Percentiles rank a stretch among this genome's conserved stretches.
These are phyloP conservation scores for Elaeagnus macrophylla DNA, from an alignment of 306 rosid genomes.

Conservation along the genomic window DNA sequence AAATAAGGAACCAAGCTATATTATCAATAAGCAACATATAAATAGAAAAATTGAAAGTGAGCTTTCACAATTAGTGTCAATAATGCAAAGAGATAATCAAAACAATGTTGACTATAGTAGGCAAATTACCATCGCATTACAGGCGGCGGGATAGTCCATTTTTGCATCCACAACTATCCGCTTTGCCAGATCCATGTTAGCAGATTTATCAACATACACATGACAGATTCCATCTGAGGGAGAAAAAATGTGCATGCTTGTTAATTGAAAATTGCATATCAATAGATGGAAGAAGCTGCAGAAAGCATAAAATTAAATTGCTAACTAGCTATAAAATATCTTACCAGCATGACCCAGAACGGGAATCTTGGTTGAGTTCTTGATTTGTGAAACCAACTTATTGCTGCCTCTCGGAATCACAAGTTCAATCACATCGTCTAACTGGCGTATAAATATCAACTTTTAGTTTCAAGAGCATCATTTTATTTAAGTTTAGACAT, in stretches of 20 bases:
- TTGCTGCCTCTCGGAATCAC: slow-evolving; percentile 99
- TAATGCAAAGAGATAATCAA: slow-evolving; percentile 3
- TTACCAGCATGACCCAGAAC: slow-evolving; percentile 99
- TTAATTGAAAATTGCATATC: slow-evolving; percentile 12
- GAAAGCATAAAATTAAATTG: neutral
- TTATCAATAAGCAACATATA: slow-evolving; percentile 2
- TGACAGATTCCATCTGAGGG: slow-evolving; percentile 94
- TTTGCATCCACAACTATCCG: slow-evolving; percentile 80
- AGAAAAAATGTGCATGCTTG: slow-evolving; percentile 12
- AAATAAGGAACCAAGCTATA: neutral
- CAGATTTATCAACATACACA: slow-evolving; percentile 87
- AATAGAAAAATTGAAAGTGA: neutral
- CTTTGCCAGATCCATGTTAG: slow-evolving; percentile 72
- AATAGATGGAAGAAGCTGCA: slow-evolving; percentile 14
- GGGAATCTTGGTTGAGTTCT: slow-evolving; percentile 89
- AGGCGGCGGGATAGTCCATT: slow-evolving; percentile 92
- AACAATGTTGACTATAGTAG: neutral
- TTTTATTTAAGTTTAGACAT: slow-evolving; percentile 16
- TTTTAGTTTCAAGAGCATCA: slow-evolving; percentile 14
- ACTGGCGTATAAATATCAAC: slow-evolving; percentile 38
- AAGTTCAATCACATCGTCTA: slow-evolving; percentile 86
- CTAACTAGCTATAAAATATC: slow-evolving; percentile 19
- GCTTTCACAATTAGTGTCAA: slow-evolving; percentile 1
- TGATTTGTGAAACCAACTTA: slow-evolving; percentile 84
- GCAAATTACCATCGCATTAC: slow-evolving; percentile 89